These are phyloP conservation scores for Stromatinia cepivora DNA, from an alignment of 2,329 filamentous ascomycete species.

Conservation along the genomic window DNA sequence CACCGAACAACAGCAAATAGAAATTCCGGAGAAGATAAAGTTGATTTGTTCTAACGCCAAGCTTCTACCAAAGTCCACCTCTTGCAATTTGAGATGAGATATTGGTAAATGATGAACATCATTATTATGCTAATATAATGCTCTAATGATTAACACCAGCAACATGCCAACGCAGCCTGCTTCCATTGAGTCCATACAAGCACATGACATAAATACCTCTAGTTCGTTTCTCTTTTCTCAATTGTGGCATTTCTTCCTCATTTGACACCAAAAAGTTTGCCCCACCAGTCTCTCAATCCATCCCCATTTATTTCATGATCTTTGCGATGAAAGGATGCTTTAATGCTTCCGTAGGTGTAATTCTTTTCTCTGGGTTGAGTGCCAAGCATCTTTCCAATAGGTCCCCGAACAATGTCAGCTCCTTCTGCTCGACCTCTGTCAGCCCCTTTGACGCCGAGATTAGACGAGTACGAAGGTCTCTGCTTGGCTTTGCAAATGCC, in stretches of 20 bases:
- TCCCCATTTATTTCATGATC: constrained; percentile 13
- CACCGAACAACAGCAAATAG: neutral
- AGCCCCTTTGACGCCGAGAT: constrained; percentile 72
- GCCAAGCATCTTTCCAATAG: constrained; percentile 84
- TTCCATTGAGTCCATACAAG: neutral
- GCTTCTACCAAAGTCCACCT: no score
- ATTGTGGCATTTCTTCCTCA: neutral
- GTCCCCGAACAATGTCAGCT: constrained; percentile 82
- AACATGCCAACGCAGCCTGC: neutral
- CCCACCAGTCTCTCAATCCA: neutral
- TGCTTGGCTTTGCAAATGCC: constrained; percentile 70
- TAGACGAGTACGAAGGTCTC: constrained; percentile 80
- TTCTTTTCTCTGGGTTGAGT: constrained; percentile 89
- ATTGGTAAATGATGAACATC: neutral
- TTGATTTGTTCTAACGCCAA: neutral
- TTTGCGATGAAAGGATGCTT: constrained; percentile 78
- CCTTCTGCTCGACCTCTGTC: constrained; percentile 70
- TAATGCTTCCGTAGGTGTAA: constrained; percentile 82
- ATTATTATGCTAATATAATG: neutral
- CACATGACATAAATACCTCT: neutral
- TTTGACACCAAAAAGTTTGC: neutral
- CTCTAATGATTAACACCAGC: neutral
- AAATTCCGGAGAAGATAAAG: neutral
- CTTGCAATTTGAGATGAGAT: neutral
- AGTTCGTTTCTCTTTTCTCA: neutral